Conservation (phyloP, 768 basidiomycete species). For the Suillus fuscotomentosus region DNA sequence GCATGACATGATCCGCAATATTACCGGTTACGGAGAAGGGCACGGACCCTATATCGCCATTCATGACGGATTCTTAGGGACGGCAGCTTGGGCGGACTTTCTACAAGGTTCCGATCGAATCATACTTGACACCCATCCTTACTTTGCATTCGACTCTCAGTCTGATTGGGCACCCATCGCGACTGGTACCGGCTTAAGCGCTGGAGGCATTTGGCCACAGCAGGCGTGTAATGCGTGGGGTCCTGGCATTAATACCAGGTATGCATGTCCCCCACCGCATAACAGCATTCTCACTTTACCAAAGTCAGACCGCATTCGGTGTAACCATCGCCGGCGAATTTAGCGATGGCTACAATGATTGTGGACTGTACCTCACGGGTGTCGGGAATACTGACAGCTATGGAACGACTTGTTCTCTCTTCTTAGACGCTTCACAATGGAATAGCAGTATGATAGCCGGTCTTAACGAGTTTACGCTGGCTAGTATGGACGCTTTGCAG, state of each 20-base stretch:
- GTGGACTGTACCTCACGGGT: constrained; percentile 51
- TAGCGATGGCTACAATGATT: constrained; percentile 63
- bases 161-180: constrained; percentile 34
- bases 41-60: constrained; percentile 53
- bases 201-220: constrained; percentile 46
- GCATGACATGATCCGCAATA: constrained; percentile 63
- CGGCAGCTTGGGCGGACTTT: constrained; percentile 46
- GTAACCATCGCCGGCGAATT: constrained; percentile 78
- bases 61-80: constrained; percentile 61
- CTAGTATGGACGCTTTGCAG: constrained; percentile 65
- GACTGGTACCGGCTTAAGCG: constrained; percentile 27
- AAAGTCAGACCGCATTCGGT: constrained; percentile 57
- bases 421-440: constrained; percentile 52
- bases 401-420: constrained; percentile 40
- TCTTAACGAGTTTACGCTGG: constrained; percentile 47
- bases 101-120: constrained; percentile 58
- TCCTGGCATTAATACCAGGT: constrained; percentile 44
- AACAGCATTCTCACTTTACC: constrained; percentile 1
- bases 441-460: constrained; percentile 49
- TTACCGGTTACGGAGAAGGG: constrained; percentile 75
- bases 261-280: constrained; percentile 28
- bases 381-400: constrained; percentile 25
- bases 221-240: constrained; percentile 63
- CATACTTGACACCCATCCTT: constrained; percentile 67
- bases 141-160: constrained; percentile 56